Percentiles rank a stretch among this genome's conserved stretches.
Conservation (phyloP, 2,329 filamentous ascomycete species). For the Septoria linicola region DNA sequence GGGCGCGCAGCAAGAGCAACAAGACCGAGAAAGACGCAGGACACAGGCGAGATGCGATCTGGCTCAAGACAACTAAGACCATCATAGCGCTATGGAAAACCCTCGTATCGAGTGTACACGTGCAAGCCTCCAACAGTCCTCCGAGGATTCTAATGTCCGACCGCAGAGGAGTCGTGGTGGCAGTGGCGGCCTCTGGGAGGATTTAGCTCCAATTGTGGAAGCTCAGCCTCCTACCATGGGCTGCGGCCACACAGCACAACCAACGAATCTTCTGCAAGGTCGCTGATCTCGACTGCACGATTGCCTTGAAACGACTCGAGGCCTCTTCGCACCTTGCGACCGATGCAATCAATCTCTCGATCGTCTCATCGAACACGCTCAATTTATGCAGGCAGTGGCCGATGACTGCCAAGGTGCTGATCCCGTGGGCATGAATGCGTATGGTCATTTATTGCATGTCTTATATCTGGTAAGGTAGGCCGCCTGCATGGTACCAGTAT, state of each 20-base stretch:
- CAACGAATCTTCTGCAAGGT: neutral
- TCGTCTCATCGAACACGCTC: neutral
- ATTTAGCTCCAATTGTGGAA: neutral
- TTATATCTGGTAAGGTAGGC: neutral
- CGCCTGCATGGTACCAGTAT: constrained; percentile 14
- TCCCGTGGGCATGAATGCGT: neutral
- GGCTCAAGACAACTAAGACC: constrained; percentile 1
- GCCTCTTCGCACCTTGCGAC: neutral
- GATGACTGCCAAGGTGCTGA: neutral
- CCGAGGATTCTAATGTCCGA: no score
- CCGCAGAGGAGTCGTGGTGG: neutral
- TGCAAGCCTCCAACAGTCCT: neutral
- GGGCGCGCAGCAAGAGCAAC: neutral
- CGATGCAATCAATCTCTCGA: neutral
- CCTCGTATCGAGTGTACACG: neutral
- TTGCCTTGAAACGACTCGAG: neutral
- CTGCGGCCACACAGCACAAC: neutral
- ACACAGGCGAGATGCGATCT: constrained; percentile 4
- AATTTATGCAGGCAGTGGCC: no score
- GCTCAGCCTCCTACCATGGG: constrained; percentile 7
- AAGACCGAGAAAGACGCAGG: neutral
- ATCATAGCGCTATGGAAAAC: neutral
- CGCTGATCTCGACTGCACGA: neutral
- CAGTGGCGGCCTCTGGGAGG: constrained; percentile 10
- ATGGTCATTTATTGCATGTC: neutral